Evolutionary conservation across 495 filamentous ascomycete genomes (phyloP), one percentile per base, ranked within the genome.

Genomic region (Hypoxylon fuscum): DNA sequence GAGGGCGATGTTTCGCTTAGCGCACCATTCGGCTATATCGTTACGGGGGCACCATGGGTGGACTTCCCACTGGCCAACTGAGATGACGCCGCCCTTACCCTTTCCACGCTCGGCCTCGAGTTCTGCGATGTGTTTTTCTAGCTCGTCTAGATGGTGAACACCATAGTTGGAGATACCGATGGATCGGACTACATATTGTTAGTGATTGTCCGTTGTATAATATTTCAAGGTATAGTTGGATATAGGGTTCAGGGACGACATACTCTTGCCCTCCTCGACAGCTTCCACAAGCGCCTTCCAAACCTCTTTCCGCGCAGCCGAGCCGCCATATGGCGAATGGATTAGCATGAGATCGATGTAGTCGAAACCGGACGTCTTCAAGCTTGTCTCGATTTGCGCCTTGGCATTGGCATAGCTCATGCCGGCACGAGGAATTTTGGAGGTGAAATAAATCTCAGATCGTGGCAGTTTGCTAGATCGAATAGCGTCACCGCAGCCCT

Each of bases 51-150:
- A 85, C 91, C 91, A 96, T 1, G 93, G 93, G 69, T 98, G 94
- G 14, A 97, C 77, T 76, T 97, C 93, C 68, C 91, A 90, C 72
- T 96, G 93, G 9, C 90, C 91, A 6, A 96, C 90, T 46, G 85
- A 87, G 66, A 97, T 81, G 17, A 91, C 76, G 2, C 90, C 91
- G 9, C 89, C 91, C 49, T 82, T 86, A 6, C 88, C 90, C 61
- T 83, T 81, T 3, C 83, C 82, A 51, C 79, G 71, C 67, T 85
- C 81, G 12, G 63, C 69, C 64, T 89, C 86, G 5, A 86, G 76
- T 70, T 87, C 80, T 59, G 85, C 81, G 62, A 93, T 93, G 71
- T 91, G 88, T 60, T 71, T 77, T 67, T 96, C 90, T 41, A 97
- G 73, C 74, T 92, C 87, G 50, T 90, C 79, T 0, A 92, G 65